These are phyloP conservation scores for Ustulina deusta DNA, from an alignment of 2,329 filamentous ascomycete genomes.

Conservation along the genomic window DNA sequence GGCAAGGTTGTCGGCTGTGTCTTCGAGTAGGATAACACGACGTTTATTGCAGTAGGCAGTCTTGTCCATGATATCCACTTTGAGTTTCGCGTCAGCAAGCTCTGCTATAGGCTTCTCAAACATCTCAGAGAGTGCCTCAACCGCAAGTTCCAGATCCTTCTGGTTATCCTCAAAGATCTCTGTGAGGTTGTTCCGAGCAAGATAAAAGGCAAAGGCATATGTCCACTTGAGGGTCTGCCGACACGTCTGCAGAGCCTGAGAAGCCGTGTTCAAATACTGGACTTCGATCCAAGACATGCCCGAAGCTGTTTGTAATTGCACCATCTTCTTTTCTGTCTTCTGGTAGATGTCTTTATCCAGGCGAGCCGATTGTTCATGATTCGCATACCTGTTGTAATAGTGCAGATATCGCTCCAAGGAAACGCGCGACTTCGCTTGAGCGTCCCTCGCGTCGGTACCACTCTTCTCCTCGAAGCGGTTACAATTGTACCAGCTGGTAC, in stretches of 20 bases:
- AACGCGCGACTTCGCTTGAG: constrained; percentile 89
- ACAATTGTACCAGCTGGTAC: constrained; percentile 99
- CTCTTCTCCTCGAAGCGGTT: constrained; percentile 98
- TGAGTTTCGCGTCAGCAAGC: constrained; percentile 85
- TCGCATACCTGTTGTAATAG: constrained; percentile 99
- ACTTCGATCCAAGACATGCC: constrained; percentile 99
- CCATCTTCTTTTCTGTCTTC: constrained; percentile 99
- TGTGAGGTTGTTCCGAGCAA: constrained; percentile 94
- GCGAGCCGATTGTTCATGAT: constrained; percentile 97
- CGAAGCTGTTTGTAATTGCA: constrained; percentile 90
- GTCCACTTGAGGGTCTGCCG: constrained; percentile 99
- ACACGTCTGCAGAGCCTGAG: constrained; percentile 92
- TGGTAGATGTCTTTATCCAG: constrained; percentile 95
- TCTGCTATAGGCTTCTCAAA: constrained; percentile 97
- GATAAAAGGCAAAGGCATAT: constrained; percentile 97
- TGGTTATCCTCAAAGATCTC: constrained; percentile 99
- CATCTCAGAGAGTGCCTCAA: constrained; percentile 98
- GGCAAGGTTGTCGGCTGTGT: constrained; percentile 92
- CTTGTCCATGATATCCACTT: constrained; percentile 99
- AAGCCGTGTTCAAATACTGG: constrained; percentile 93
- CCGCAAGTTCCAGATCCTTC: constrained; percentile 96
- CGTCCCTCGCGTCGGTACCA: constrained; percentile 87
- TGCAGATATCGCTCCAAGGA: constrained; percentile 96
- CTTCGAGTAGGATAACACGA: constrained; percentile 87
- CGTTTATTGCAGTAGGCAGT: constrained; percentile 96